A percentile compares a stretch with the other conserved stretches of the same genome.
Evolutionary conservation across 1,139 yeast species (phyloP).

Genomic region (Debaryomycetaceae sp.): DNA sequence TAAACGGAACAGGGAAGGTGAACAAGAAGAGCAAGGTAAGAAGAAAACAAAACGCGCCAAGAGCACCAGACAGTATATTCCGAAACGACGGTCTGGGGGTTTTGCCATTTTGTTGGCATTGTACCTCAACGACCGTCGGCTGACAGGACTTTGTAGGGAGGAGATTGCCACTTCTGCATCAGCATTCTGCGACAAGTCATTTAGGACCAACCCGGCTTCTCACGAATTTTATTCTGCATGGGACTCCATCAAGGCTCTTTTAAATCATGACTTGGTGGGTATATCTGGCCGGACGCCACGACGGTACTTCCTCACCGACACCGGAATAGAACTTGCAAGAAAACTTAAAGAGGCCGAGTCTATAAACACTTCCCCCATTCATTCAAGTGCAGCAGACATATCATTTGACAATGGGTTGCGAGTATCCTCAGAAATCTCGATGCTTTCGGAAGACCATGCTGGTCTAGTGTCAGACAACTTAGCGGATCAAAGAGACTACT

Average conservation of each 20-base stretch:
- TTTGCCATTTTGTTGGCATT: slow-evolving; percentile 77
- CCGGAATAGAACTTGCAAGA: slow-evolving; percentile 63
- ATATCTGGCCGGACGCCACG: slow-evolving; percentile 56
- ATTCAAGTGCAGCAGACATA: slow-evolving; percentile 13
- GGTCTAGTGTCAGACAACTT: neutral
- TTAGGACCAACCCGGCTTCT: slow-evolving; percentile 58
- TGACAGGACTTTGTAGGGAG: slow-evolving; percentile 56
- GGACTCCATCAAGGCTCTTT: slow-evolving; percentile 64
- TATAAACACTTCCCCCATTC: slow-evolving; percentile 23
- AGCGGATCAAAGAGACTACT: neutral
- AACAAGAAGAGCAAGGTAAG: neutral
- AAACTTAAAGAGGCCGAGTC: slow-evolving; percentile 49
- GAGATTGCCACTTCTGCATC: slow-evolving; percentile 57
- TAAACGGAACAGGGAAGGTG: slow-evolving; percentile 1
- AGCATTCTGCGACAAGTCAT: slow-evolving; percentile 62
- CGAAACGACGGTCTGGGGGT: slow-evolving; percentile 78
- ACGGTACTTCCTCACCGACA: slow-evolving; percentile 65
- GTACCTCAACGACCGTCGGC: slow-evolving; percentile 46
- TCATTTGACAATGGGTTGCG: slow-evolving; percentile 37
- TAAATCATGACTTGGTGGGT: slow-evolving; percentile 59
- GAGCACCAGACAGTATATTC: slow-evolving; percentile 54
- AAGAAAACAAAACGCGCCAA: slow-evolving; percentile 15
- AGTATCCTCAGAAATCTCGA: slow-evolving; percentile 9
- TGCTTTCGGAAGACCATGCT: slow-evolving; percentile 8
- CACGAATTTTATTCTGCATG: slow-evolving; percentile 75